Evolutionary conservation across 176 grass and related monocot species (phyloP), one percentile per base, ranked within the genome.

Genomic region (Zea luxurians): DNA sequence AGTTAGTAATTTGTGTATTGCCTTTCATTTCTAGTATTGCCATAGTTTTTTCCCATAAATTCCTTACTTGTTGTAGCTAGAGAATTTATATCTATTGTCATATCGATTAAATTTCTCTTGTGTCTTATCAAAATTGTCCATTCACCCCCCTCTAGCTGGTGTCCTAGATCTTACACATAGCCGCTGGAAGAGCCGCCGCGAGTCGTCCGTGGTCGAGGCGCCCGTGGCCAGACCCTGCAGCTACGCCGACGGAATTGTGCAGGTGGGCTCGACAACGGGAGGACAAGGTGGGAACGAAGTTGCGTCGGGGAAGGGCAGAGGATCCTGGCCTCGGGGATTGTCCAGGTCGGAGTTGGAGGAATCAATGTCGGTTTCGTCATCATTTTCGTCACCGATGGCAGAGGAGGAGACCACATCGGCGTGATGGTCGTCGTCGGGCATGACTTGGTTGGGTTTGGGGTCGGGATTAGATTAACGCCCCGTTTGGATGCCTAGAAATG

Each of bases 171-270:
- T 27, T 27, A 27, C 27, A 27, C 93, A 97, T 17, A 97, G 83
- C 36, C 88, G 73, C 86, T 97, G 93, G 86, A 97, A 97, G 58
- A 97, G 83, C n/a, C 93, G 81, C 36, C 93, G 55, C 16, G 93
- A 97, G 68, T 97, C 93, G 16, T 97, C 90, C 40, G 78, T 13
- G 13, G 71, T 48, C 10, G 66, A 66, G 6, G 57, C 83, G 8
- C 10, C 13, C 10, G 5, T 17, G 2, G 63, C 15, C 18, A 47
- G 69, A 12, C 46, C 35, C 21, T 60, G 67, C 46, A 43, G 36
- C 49, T 17, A 59, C 2, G 15, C 57, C 6, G 20, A 18, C 34
- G 64, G 65, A 9, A 61, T 20, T 35, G 18, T n/a, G 15, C 11
- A 55, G 74, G 66, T 41, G 55, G 41, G 20, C n/a, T 80, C 70